A percentile compares a stretch with the other conserved stretches of the same genome.
Conservation (phyloP, 164 flowering plant species). For the Euptelea pleiosperma region DNA sequence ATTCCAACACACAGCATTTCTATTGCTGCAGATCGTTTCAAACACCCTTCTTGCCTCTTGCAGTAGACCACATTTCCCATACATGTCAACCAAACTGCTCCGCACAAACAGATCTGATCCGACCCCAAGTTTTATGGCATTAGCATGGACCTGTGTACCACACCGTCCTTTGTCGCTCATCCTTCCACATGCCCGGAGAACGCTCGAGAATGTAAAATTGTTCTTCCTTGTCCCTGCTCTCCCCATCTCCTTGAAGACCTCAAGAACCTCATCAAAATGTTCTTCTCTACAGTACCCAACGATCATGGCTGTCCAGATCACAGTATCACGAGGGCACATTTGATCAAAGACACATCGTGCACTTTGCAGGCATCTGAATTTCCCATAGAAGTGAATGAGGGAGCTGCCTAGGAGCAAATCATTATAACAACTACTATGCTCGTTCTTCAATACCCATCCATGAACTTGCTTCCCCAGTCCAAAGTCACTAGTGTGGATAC, state of each 20-base stretch:
- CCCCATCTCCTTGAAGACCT: conserved; percentile 50
- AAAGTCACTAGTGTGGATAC: conserved; percentile 25
- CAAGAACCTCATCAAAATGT: conserved; percentile 29
- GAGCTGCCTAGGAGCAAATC: conserved; percentile 33
- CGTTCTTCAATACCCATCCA: conserved; percentile 45
- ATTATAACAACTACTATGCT: conserved; percentile 4
- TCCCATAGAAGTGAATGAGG: conserved; percentile 51
- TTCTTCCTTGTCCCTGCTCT: conserved; percentile 42
- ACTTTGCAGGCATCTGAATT: conserved; percentile 23
- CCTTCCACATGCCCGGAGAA: conserved; percentile 55
- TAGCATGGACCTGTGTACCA: conserved; percentile 60
- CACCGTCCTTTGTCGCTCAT: conserved; percentile 23
- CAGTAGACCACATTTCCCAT: conserved; percentile 46
- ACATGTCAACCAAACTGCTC: conserved; percentile 60
- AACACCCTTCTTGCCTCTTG: conserved; percentile 45
- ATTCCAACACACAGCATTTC: conserved; percentile 50
- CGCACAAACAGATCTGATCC: conserved; percentile 38
- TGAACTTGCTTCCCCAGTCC: conserved; percentile 56
- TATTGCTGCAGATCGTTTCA: conserved; percentile 16
- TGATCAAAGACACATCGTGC: conserved; percentile 43
- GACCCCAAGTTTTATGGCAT: conserved; percentile 48
- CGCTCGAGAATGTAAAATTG: conserved; percentile 41
- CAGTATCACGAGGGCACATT: conserved; percentile 29
- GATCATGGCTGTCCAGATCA: conserved; percentile 51
- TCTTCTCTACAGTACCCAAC: conserved; percentile 33